These are phyloP conservation scores for Lathyrus sativus DNA, from an alignment of 306 rosid species.

Conservation along the genomic window DNA sequence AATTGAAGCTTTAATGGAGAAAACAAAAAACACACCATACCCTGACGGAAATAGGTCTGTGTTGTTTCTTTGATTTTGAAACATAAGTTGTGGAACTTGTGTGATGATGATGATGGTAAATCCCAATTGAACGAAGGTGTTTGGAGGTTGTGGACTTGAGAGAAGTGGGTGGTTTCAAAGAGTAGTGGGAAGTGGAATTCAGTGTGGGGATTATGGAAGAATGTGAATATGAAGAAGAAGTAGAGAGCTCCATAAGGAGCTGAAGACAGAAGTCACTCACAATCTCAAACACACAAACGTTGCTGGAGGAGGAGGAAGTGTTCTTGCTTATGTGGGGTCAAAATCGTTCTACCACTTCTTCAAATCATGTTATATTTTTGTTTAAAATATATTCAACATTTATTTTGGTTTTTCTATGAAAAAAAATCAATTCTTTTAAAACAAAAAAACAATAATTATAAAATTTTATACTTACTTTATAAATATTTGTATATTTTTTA, in stretches of 20 bases:
- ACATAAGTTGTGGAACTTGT: slow-evolving; percentile 34
- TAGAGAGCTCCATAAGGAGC: slow-evolving; percentile 68
- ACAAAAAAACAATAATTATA: too few species aligned
- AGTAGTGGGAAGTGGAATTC: slow-evolving; percentile 34
- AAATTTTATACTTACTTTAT: too few species aligned
- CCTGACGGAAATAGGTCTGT: slow-evolving; percentile 51
- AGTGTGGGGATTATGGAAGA: slow-evolving; percentile 38
- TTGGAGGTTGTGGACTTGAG: slow-evolving; percentile 11
- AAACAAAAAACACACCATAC: slow-evolving; percentile 47
- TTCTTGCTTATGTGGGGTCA: background rate
- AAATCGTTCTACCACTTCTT: slow-evolving; percentile 8
- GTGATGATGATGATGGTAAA: slow-evolving; percentile 13
- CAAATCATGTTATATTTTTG: background rate
- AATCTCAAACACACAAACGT: slow-evolving; percentile 26
- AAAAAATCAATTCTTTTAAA: too few species aligned
- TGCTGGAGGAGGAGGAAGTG: background rate
- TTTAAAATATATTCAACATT: too few species aligned
- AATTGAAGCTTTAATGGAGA: slow-evolving; percentile 15
- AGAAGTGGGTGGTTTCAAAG: slow-evolving; percentile 27
- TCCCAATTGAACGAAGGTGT: slow-evolving; percentile 39
- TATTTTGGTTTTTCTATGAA: too few species aligned
- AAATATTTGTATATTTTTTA: too few species aligned
- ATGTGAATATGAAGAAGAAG: slow-evolving; percentile 44
- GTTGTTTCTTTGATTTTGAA: slow-evolving; percentile 28
- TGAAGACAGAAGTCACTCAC: slow-evolving; percentile 1